Evolutionary conservation across 116 monocot genomes (phyloP).

Genomic region (Trichopus zeylanicus): DNA sequence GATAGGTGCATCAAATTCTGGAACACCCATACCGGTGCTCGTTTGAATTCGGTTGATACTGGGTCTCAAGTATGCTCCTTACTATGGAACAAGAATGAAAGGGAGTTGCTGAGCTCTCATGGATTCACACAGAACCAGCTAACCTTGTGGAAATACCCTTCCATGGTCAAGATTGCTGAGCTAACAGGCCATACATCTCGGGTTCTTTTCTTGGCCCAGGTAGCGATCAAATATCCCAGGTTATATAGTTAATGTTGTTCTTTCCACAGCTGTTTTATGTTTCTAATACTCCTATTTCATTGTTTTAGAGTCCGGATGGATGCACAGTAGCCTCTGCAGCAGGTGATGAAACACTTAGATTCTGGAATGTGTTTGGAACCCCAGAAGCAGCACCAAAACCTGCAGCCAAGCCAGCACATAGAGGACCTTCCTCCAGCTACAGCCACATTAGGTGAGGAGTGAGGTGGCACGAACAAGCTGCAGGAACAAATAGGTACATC

Average conservation of each 20-base stretch:
- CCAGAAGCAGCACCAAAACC: constrained; percentile 14
- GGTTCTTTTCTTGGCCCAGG: constrained; percentile 35
- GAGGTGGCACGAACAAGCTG: too few relatives aligned
- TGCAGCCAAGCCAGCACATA: constrained; percentile 8
- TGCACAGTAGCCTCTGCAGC: constrained; percentile 44
- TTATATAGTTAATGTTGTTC: not conserved
- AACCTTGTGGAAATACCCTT: constrained; percentile 38
- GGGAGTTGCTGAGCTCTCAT: too few relatives aligned
- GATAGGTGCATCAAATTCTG: constrained; percentile 63
- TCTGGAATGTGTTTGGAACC: constrained; percentile 34
- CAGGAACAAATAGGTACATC: too few relatives aligned
- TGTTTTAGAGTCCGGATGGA: constrained; percentile 32
- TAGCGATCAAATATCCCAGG: not conserved
- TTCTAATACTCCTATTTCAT: not conserved
- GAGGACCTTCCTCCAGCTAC: constrained; percentile 12
- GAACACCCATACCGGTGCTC: constrained; percentile 41
- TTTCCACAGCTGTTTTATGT: not conserved
- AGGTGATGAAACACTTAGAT: constrained; percentile 33
- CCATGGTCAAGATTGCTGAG: constrained; percentile 30
- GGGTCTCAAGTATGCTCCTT: constrained; percentile 41
- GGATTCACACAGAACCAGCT: too few relatives aligned
- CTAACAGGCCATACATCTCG: constrained; percentile 29
- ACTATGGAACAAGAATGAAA: constrained; percentile 50
- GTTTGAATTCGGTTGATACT: constrained; percentile 40
- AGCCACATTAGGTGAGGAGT: constrained; percentile 16